These are phyloP conservation scores for Psilocybe tampanensis DNA, from an alignment of 768 basidiomycete species.

Conservation along the genomic window DNA sequence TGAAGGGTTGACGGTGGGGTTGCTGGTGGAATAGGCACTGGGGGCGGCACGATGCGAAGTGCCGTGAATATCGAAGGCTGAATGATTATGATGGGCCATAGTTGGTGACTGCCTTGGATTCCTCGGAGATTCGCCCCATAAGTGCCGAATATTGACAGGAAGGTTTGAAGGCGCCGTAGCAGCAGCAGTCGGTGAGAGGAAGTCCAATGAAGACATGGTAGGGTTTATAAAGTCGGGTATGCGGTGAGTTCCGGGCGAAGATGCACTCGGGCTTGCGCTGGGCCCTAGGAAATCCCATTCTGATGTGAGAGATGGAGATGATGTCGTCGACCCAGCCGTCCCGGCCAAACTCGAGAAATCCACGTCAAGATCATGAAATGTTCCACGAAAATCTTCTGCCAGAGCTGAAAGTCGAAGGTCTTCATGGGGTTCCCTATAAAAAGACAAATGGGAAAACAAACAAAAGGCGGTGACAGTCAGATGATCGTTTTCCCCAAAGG, in stretches of 20 bases:
- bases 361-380: background rate
- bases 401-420: background rate
- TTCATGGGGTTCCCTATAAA: background rate
- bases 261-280: background rate
- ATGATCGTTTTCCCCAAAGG: background rate
- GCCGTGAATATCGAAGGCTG: too few species aligned
- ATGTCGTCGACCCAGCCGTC: background rate
- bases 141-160: background rate
- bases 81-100: too few species aligned
- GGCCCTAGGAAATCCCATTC: background rate
- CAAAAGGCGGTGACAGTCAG: background rate
- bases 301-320: background rate
- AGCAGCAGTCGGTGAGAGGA: background rate
- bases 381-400: background rate
- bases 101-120: background rate
- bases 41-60: background rate
- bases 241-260: background rate
- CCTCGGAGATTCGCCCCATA: background rate
- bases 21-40: background rate
- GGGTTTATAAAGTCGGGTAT: background rate
- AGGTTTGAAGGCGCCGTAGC: background rate
- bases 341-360: slow-evolving; percentile 1
- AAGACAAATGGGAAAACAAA: background rate
- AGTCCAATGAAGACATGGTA: background rate
- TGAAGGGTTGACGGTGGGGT: background rate